Conservation (phyloP, 73 alveolate genomes). For the Paramecium bursaria region DNA sequence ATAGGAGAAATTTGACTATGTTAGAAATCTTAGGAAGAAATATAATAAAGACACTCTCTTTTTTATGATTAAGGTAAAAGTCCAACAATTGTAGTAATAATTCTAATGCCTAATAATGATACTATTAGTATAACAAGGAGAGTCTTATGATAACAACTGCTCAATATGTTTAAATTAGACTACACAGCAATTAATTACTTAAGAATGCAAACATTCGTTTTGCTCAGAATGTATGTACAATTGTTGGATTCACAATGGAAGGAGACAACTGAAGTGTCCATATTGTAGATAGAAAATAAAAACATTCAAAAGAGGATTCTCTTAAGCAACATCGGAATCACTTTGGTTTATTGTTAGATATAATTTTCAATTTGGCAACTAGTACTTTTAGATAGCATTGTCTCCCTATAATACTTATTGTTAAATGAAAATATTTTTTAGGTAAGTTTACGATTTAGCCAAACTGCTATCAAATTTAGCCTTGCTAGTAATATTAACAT, state of each 20-base stretch:
- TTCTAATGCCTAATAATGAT: too few species aligned
- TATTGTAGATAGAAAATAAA: conserved; percentile 42
- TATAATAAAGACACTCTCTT: too few species aligned
- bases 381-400: background rate
- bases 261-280: conserved; percentile 45
- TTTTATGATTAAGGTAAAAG: too few species aligned
- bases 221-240: background rate
- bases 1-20: too few species aligned
- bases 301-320: background rate
- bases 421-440: background rate
- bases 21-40: too few species aligned
- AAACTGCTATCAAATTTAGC: background rate
- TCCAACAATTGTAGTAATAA: too few species aligned
- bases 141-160: too few species aligned
- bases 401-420: background rate
- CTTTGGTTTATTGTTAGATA: conserved; percentile 14
- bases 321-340: background rate
- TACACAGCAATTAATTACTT: background rate
- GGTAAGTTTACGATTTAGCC: background rate
- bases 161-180: conserved; percentile 36
- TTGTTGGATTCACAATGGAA: conserved; percentile 40
- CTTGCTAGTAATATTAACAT: background rate
- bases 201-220: conserved; percentile 42
- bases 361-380: background rate
- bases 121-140: too few species aligned